Conservation (phyloP, 2,329 filamentous ascomycete genomes). For the Alternaria arborescens region DNA sequence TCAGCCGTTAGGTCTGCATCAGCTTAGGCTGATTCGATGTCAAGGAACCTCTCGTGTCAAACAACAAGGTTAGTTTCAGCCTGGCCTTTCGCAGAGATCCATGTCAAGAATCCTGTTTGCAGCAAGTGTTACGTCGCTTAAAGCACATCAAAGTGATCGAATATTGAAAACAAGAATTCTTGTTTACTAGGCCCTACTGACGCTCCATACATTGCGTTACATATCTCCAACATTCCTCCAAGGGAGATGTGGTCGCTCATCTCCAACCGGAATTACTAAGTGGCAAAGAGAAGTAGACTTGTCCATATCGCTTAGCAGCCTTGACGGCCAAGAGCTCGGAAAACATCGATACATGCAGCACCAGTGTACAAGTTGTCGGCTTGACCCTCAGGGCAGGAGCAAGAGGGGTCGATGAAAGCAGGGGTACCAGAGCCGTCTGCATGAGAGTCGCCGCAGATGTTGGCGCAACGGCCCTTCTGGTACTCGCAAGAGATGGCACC, state of each 20-base stretch:
- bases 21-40: rapidly evolving
- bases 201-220: not conserved
- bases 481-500: not conserved
- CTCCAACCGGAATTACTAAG: not conserved
- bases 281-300: conserved; percentile 14
- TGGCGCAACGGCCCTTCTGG: not conserved
- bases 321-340: not conserved
- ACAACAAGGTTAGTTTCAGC: no score
- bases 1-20: no score
- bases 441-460: not conserved
- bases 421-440: not conserved
- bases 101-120: no score
- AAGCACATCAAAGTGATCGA: no score
- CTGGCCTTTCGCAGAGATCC: no score
- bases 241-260: not conserved
- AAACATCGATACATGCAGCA: not conserved
- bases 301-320: not conserved
- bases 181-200: not conserved
- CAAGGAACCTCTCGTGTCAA: no score
- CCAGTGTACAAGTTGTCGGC: not conserved
- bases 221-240: not conserved
- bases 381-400: no score
- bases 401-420: no score
- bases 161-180: not conserved
- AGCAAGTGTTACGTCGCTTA: no score